Base-by-base conservation (phyloP, 345 rosid genomes). In the Clarkia xantiana region DNA sequence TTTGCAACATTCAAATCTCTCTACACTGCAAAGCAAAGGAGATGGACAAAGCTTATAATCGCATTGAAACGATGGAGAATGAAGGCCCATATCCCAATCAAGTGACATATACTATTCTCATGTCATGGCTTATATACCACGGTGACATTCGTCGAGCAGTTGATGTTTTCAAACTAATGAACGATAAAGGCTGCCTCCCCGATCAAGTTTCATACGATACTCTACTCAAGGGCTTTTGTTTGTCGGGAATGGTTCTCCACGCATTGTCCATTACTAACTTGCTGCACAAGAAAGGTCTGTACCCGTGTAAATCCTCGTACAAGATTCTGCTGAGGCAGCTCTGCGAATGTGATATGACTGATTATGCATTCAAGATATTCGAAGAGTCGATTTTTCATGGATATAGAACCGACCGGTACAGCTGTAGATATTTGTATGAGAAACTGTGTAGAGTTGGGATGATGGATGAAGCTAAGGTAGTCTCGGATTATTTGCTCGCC, bases 101-200 rank as follows among this genome's bases (percentile, higher is more conserved):
- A 54, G 94, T 78, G 55, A 78, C 86, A 13, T 84, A 53, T 52
- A 76, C 84, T 41, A 64, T 62, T 62, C 76, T 84, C 14, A 76
- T 78, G 48, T 62, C 62, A 5, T 69, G 67, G 55, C 77, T 78
- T 57, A 64, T 79, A 47, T 47, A 46, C 58, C 61, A 59, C 61
- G 73, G 80, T 29, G 78, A 80, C 42, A 61, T 72, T 23, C 78
- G 78, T 62, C 51, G 47, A 15, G 89, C 84, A 13, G 71, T 84
- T 12, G 55, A 47, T 19, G 61, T 78, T 63, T 78, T 74, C 42
- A 76, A 84, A 51, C 55, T 51, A 57, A 69, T 80, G 66, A 61
- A 57, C 50, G 75, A 62, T 53, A 57, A 71, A 55, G 69, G 64
- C 52, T 78, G 60, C 20, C 49, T 23, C 53, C 70, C 80, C 1